Conservation (phyloP, 2,329 filamentous ascomycete genomes). For the Botryosphaeria agaves region DNA sequence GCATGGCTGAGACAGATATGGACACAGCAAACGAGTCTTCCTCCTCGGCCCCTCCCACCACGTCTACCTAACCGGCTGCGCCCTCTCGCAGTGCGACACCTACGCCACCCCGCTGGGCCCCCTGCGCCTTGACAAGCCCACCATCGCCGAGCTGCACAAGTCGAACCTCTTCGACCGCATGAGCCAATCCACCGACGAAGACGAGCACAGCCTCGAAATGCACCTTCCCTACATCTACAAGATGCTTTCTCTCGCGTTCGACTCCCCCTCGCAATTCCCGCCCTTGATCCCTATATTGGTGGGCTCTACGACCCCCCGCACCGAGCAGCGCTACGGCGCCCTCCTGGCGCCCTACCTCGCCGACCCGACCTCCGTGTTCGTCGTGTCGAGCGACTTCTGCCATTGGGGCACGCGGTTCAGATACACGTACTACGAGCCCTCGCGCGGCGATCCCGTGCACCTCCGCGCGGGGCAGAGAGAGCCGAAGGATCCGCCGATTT, state of each 20-base stretch:
- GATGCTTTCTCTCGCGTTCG: slow-evolving; percentile 38
- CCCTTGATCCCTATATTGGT: slow-evolving; percentile 73
- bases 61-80: slow-evolving; percentile 59
- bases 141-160: slow-evolving; percentile 32
- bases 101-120: slow-evolving; percentile 63
- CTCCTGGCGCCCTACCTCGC: slow-evolving; percentile 63
- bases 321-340: slow-evolving; percentile 51
- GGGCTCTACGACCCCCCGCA: slow-evolving; percentile 48
- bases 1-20: not conserved
- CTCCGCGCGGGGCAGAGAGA: slow-evolving; percentile 22
- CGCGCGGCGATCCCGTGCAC: slow-evolving; percentile 24
- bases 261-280: slow-evolving; percentile 37
- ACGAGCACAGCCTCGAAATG: slow-evolving; percentile 92
- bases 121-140: slow-evolving; percentile 44
- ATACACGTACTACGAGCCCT: slow-evolving; percentile 61
- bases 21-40: slow-evolving; percentile 62
- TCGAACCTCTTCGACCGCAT: slow-evolving; percentile 48
- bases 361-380: slow-evolving; percentile 61
- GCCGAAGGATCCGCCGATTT: slow-evolving; percentile 41
- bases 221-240: slow-evolving; percentile 89
- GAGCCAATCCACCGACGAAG: slow-evolving; percentile 47
- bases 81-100: slow-evolving; percentile 51
- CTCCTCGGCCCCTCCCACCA: slow-evolving; percentile 88
- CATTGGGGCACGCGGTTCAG: slow-evolving; percentile 81
- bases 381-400: slow-evolving; percentile 91